Evolutionary conservation across 495 filamentous ascomycete genomes (phyloP), one percentile per base, ranked within the genome.

Genomic region (Daldinia bambusicola): DNA sequence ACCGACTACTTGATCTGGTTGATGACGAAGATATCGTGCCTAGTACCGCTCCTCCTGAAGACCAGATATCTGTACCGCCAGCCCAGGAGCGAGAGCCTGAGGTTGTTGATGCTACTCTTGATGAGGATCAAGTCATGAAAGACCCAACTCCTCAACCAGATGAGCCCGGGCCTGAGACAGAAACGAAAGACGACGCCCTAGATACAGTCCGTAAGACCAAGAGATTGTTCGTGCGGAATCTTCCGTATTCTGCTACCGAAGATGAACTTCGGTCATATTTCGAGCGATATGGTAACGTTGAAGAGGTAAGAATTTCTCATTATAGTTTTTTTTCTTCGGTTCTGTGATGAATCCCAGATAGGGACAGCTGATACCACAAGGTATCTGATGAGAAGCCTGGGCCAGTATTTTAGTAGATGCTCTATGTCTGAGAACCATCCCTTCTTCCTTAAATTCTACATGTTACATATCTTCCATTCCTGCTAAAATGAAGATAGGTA

Each of bases 261-360:
- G 87, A 92, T 22, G 92, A 97, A 71, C 81, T 99, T 2, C 83
- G 88, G 65, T 79, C 84, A 12, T 79, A 90, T 61, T 97, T 98
- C 75, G 80, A 82, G 57, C 79, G 80, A 9, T 93, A 89, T 75
- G 94, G 94, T 31, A 79, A 82, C 56, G 79, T 97, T 45, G 89
- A 93, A 85, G 96, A 98, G 91, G 95, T 98, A 87, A 86, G 91
- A 18, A 34, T 58, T 67, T 65, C 2, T 55, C 65, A 63, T 41
- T 31, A 61, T 64, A 60, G 64, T 67, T 81, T 26, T 5, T 38
- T 60, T 58, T 75, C 57, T 56, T n/a, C 71, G 75, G 78, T 86
- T 84, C 81, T 76, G 85, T 94, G 95, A 98, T 98, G 95, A 98
- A 90, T 80, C 88, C 88, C 91, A 91, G 95, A 97, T 98, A 98